phyloP scores from a whole-genome alignment of 257 asterid genomes.

The Solanum verrucosum region DNA sequence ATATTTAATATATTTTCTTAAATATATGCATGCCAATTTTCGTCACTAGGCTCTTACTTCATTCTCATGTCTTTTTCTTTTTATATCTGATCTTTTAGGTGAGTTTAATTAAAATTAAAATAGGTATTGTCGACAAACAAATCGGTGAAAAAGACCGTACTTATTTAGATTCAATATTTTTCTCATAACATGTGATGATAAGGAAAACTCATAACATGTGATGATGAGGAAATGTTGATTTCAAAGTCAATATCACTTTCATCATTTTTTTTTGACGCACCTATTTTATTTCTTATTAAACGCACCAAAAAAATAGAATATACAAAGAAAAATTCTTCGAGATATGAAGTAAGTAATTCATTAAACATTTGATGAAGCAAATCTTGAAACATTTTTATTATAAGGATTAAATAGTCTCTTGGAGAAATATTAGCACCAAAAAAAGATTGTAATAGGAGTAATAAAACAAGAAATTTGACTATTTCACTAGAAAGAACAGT shows the following conservation, averaged over 20 bases:
- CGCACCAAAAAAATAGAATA: slow-evolving; percentile 17
- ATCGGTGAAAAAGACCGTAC: slow-evolving; percentile 10
- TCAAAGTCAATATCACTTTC: slow-evolving; percentile 29
- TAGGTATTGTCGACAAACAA: slow-evolving; percentile 40
- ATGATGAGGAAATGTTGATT: background rate
- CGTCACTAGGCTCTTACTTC: no score
- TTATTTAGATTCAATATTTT: no score
- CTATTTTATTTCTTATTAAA: slow-evolving; percentile 62
- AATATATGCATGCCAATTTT: no score
- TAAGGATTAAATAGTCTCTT: background rate
- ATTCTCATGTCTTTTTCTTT: no score
- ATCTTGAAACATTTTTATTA: background rate
- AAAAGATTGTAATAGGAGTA: background rate
- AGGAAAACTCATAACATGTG: background rate
- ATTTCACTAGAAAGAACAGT: background rate
- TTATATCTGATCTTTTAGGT: slow-evolving; percentile 19
- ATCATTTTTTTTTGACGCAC: slow-evolving; percentile 30
- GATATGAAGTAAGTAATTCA: background rate
- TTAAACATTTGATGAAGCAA: background rate
- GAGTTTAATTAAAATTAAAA: slow-evolving; percentile 64
- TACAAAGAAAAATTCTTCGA: background rate
- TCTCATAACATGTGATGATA: background rate
- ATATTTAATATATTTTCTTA: no score
- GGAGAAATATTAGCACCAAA: background rate
- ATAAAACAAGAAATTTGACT: background rate